Conservation (phyloP, 352 stramenopile species). For the Phytopythium montanum region DNA sequence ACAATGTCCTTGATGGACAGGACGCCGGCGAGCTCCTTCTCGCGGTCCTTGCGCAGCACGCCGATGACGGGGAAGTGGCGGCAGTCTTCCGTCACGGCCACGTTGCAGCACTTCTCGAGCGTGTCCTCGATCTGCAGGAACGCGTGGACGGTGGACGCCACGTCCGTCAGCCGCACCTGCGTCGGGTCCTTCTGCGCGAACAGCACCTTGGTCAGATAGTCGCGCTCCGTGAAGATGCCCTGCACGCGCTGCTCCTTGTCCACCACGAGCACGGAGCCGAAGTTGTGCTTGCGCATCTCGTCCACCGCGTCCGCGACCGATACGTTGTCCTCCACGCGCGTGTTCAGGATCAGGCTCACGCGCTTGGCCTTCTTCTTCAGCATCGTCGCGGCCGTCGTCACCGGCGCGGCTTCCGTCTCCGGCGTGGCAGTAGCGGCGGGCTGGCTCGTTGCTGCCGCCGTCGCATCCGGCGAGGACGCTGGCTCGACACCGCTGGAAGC, state of each 20-base stretch:
- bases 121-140: conserved; percentile 76
- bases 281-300: conserved; percentile 74
- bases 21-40: conserved; percentile 80
- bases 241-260: conserved; percentile 82
- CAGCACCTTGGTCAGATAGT: conserved; percentile 81
- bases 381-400: conserved; percentile 59
- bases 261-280: conserved; percentile 77
- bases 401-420: conserved; percentile 8
- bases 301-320: conserved; percentile 71
- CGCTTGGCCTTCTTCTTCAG: conserved; percentile 85
- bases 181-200: conserved; percentile 65
- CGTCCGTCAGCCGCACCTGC: conserved; percentile 48
- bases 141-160: conserved; percentile 49
- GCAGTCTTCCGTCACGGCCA: conserved; percentile 61
- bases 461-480: not conserved
- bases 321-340: conserved; percentile 71
- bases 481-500: not conserved
- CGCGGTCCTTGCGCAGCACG: conserved; percentile 63
- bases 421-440: not conserved
- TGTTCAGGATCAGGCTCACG: conserved; percentile 82
- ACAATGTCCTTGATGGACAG: conserved; percentile 87
- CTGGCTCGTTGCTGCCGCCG: not conserved
- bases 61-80: conserved; percentile 83
- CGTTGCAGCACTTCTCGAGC: conserved; percentile 75
- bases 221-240: conserved; percentile 83